These are phyloP conservation scores for Aspergillus neotritici DNA, from an alignment of 2,329 filamentous ascomycete genomes.

Conservation along the genomic window DNA sequence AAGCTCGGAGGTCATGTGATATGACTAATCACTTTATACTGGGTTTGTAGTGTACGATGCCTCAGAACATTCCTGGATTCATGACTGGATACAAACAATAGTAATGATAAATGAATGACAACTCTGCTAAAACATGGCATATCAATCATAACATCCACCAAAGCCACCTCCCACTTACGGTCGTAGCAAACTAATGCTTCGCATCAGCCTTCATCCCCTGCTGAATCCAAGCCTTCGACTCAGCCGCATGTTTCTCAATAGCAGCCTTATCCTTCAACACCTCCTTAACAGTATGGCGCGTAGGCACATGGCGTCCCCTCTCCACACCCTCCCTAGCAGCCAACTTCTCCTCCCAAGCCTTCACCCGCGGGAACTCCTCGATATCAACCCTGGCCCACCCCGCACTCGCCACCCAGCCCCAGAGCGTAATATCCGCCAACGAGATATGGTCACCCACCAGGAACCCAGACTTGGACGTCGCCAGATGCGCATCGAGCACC, in stretches of 20 bases:
- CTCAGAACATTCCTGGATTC: no score
- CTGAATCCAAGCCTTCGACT: slow-evolving; percentile 60
- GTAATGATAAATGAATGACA: no score
- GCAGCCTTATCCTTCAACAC: slow-evolving; percentile 52
- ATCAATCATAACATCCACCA: no score
- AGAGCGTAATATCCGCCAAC: slow-evolving; percentile 69
- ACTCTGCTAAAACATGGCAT: no score
- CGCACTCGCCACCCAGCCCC: slow-evolving; percentile 66
- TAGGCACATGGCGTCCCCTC: slow-evolving; percentile 69
- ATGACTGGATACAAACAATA: no score
- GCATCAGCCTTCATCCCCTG: slow-evolving; percentile 63
- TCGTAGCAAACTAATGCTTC: slow-evolving; percentile 8
- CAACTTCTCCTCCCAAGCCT: slow-evolving; percentile 71
- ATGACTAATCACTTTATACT: slow-evolving; percentile 6
- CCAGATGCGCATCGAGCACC: slow-evolving; percentile 67
- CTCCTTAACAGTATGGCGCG: slow-evolving; percentile 57
- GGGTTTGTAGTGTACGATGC: no score
- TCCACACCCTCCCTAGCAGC: slow-evolving; percentile 64
- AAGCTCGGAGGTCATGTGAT: slow-evolving; percentile 12
- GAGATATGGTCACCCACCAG: slow-evolving; percentile 46
- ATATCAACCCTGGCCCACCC: slow-evolving; percentile 62
- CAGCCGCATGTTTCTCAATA: slow-evolving; percentile 53
- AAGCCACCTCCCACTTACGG: no score
- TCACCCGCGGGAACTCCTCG: slow-evolving; percentile 67
- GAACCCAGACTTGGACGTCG: slow-evolving; percentile 45